Base-by-base conservation (phyloP, 192 early-diverging fungal genomes). In the Dispira parvispora region DNA sequence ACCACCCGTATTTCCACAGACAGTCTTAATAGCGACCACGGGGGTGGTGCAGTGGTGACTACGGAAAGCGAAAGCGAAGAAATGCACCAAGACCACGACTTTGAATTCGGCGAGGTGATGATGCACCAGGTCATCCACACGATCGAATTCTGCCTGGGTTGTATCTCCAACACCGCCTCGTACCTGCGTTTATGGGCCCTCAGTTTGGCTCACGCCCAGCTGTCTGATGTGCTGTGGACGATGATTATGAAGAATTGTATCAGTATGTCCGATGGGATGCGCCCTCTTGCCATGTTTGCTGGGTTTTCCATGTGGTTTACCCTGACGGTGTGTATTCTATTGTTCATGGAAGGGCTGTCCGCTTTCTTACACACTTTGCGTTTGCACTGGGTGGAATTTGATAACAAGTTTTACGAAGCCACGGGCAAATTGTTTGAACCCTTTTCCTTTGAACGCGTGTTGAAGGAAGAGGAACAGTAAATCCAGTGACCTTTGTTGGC, bases 111-210 rank as follows among this genome's bases (percentile, higher is more conserved):
- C 45, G 96, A 98, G 62, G 80, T 87, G 63, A 87, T 98, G 88
- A 94, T 99, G 67, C 89, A 98, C 77, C 93, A 96, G 73, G 78
- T 83, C 21, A 98, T 99, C 68, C 96, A 99, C 71, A 98, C 94
- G 9, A 98, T 99, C 67, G 96, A 99, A 73, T 99, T 93, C 72
- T 92, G 89, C 68, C 82, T 99, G 55, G 82, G 83, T 56, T 89
- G 89, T 42, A 94, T 99, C 62, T 99, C 96, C 52, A 94, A 99
- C 76, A 99, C 96, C 16, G 96, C 96, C 3, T 94, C 91, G 23
- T 99, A 99, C 65, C 86, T 99, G 61, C 93, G 96, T 66, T 81
- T 99, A 57, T 99, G 96, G 96, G 96, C 96, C 61, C 73, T 99
- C 55, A 96, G 92, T 20, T 78, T 99, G 46, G 96, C 96, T 0